Evolutionary conservation across 257 asterid genomes (phyloP), one percentile per base, ranked within the genome.

Genomic region (Nicotiana benthamiana): DNA sequence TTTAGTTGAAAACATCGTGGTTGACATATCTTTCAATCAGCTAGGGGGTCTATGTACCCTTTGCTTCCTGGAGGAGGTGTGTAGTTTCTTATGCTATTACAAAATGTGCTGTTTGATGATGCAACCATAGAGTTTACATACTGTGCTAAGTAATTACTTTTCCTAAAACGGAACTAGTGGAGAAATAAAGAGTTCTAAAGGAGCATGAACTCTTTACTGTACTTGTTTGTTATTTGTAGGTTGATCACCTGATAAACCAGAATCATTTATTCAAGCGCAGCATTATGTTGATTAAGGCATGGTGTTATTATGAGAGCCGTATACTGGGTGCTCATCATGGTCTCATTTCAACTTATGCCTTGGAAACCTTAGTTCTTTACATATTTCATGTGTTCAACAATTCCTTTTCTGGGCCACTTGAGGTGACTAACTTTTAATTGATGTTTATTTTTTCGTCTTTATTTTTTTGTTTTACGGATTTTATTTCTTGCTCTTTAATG

Each of bases 241-340:
- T 92, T 46, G 97, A 96, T 89, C 86, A 89, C 80, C 86, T 93
- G 86, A 92, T 93, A 79, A 88, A 82, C 57, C 97, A 93, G 85
- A 89, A 92, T 81, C 97, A 95, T 87, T 89, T 95, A 40, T 95
- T 95, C 84, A 93, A 95, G 88, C 97, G 99, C 27, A 95, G 99
- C 82, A 90, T 95, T 78, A 93, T 95, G 80, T 85, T 93, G 87
- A 92, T 96, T 13, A 96, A 96, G 87, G 98, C 99, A 3, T 96
- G 99, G 99, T 96, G 99, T 87, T 93, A 93, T 83, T 96, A 96
- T 77, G 99, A 96, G 88, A 96, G 99, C 84, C 98, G 98, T 43
- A 86, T 93, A 83, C 82, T 96, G 86, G 99, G 99, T 77, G 97
- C 99, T 75, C 97, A 91, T 84, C 99, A 93, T 68, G 99, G 99